Conservation (phyloP, 2,329 filamentous ascomycete genomes). For the Neopestalotiopsis sp. region DNA sequence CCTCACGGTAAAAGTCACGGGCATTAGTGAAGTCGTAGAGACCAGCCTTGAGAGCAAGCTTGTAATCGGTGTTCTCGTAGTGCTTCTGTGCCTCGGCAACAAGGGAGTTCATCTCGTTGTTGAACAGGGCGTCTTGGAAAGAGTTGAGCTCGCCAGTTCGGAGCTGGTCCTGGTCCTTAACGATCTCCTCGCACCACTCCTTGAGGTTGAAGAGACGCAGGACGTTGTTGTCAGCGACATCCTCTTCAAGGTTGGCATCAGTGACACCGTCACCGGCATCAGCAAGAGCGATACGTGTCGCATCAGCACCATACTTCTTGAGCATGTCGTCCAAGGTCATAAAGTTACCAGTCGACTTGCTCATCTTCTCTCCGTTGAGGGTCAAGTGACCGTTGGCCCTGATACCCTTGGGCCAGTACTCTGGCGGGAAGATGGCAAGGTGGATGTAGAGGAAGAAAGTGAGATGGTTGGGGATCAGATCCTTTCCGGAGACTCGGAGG, state of each 20-base stretch:
- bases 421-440: conserved; percentile 81
- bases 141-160: conserved; percentile 76
- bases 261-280: conserved; percentile 94
- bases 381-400: conserved; percentile 92
- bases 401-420: conserved; percentile 88
- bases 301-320: conserved; percentile 93
- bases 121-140: conserved; percentile 88
- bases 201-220: conserved; percentile 80
- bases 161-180: conserved; percentile 71
- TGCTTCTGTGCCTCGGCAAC: conserved; percentile 79
- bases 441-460: conserved; percentile 97
- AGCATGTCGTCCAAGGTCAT: conserved; percentile 86
- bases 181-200: conserved; percentile 90
- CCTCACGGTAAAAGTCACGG: conserved; percentile 89
- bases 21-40: conserved; percentile 92
- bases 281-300: conserved; percentile 86
- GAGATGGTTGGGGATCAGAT: conserved; percentile 90
- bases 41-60: conserved; percentile 82
- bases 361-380: conserved; percentile 98
- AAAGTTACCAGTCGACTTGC: conserved; percentile 97
- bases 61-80: conserved; percentile 82
- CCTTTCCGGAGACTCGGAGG: conserved; percentile 86
- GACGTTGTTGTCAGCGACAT: conserved; percentile 90
- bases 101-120: conserved; percentile 88
- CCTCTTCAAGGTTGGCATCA: conserved; percentile 97